Evolutionary conservation across 1,284 basidiomycete species (phyloP).

Genomic region (Schizophyllum commune): DNA sequence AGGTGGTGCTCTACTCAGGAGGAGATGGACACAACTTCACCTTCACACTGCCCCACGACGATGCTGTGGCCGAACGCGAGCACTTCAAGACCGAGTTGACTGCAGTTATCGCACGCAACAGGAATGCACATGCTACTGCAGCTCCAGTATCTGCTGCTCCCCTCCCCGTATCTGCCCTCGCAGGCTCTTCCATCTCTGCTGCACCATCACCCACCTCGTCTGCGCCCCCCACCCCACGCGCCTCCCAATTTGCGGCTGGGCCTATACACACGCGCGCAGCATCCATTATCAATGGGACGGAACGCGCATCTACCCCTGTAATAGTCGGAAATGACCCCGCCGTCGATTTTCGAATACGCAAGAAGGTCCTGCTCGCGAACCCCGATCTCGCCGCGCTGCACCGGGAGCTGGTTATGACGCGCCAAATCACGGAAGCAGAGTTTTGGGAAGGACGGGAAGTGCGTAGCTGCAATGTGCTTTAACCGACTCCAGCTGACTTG

Average conservation of each 20-base stretch:
- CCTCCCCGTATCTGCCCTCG: conserved; percentile 18
- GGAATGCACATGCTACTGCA: conserved; percentile 23
- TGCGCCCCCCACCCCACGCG: conserved; percentile 20
- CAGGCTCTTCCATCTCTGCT: conserved; percentile 16
- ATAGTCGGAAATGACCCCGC: conserved; percentile 51
- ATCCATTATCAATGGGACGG: conserved; percentile 44
- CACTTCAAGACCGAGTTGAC: conserved; percentile 73
- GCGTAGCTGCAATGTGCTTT: conserved; percentile 13
- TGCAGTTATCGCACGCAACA: conserved; percentile 64
- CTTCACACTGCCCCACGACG: conserved; percentile 57
- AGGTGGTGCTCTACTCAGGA: conserved; percentile 57
- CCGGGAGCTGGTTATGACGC: conserved; percentile 76
- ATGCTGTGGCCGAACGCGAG: conserved; percentile 63
- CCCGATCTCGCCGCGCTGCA: conserved; percentile 75
- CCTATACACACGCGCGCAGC: conserved; percentile 41
- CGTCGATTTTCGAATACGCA: conserved; percentile 64
- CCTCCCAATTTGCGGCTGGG: conserved; percentile 24
- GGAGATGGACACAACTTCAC: conserved; percentile 74
- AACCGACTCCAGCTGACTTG: neutral
- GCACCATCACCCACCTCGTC: conserved; percentile 18
- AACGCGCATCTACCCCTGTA: conserved; percentile 42
- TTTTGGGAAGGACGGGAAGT: conserved; percentile 96
- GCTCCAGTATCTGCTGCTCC: conserved; percentile 23
- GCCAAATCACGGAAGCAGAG: conserved; percentile 83
- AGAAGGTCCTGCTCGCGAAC: conserved; percentile 71